Evolutionary conservation across 192 early-diverging fungal genomes (phyloP).

Genomic region (Coemansia sp.): DNA sequence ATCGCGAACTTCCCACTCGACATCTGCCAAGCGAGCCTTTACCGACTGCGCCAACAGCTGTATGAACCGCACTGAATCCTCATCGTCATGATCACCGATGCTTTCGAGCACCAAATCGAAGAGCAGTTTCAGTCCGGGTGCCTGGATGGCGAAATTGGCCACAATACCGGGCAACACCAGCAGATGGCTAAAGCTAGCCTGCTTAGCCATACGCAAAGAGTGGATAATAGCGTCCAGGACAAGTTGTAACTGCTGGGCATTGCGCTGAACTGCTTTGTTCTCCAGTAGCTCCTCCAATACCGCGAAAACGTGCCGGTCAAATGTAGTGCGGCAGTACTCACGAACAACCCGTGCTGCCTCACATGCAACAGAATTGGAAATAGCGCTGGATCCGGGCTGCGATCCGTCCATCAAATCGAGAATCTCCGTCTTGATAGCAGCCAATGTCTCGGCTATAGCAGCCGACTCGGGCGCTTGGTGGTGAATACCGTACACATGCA

Average conservation of each 20-base stretch:
- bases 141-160: slow-evolving; percentile 28
- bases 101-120: slow-evolving; percentile 26
- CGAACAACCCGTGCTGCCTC: slow-evolving; percentile 39
- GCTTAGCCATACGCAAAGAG: slow-evolving; percentile 15
- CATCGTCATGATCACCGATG: not conserved
- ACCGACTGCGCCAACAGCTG: slow-evolving; percentile 4
- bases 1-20: slow-evolving; percentile 50
- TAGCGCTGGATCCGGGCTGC: not conserved
- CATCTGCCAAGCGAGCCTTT: slow-evolving; percentile 25
- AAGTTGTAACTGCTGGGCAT: slow-evolving; percentile 26
- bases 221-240: slow-evolving; percentile 18
- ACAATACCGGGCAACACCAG: slow-evolving; percentile 15
- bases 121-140: slow-evolving; percentile 31
- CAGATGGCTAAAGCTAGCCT: slow-evolving; percentile 3
- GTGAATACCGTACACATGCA: not conserved
- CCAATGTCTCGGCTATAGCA: not conserved
- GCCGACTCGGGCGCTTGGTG: not conserved
- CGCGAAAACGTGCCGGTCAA: slow-evolving; percentile 1
- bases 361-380: slow-evolving; percentile 7
- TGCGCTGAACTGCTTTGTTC: slow-evolving; percentile 9
- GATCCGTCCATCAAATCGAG: not conserved
- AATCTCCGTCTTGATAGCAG: not conserved
- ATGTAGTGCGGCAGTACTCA: slow-evolving; percentile 19
- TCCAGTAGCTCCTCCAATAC: slow-evolving; percentile 17
- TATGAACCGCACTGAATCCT: not conserved